phyloP scores from a whole-genome alignment of 106 monocot genomes.

The Allium fistulosum region DNA sequence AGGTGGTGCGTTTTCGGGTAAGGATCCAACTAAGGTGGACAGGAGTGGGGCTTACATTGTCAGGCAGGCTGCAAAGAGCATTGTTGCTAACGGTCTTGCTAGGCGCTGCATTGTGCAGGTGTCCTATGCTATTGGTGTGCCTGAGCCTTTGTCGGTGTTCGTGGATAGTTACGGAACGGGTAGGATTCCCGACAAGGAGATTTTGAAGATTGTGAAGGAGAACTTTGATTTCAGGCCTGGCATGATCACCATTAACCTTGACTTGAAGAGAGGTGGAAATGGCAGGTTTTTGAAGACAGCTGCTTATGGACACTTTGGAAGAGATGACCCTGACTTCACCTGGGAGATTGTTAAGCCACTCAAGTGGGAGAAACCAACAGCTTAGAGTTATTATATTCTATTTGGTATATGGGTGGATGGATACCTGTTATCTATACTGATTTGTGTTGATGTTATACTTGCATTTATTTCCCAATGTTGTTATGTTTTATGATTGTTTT shows the following conservation, averaged over 20 bases:
- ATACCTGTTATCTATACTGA: too few species aligned
- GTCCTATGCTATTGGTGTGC: slow-evolving; percentile 52
- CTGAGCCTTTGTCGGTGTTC: slow-evolving; percentile 52
- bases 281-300: slow-evolving; percentile 44
- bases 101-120: slow-evolving; percentile 57
- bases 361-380: slow-evolving; percentile 10
- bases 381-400: slow-evolving; percentile 1
- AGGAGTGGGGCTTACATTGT: slow-evolving; percentile 50
- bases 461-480: too few species aligned
- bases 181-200: slow-evolving; percentile 51
- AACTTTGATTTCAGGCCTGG: slow-evolving; percentile 56
- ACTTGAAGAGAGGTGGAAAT: slow-evolving; percentile 52
- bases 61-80: slow-evolving; percentile 52
- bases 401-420: too few species aligned
- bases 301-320: slow-evolving; percentile 51
- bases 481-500: too few species aligned
- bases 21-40: slow-evolving; percentile 57
- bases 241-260: slow-evolving; percentile 59
- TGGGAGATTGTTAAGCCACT: slow-evolving; percentile 20
- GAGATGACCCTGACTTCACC: slow-evolving; percentile 35
- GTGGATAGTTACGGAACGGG: slow-evolving; percentile 56
- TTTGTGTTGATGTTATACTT: too few species aligned
- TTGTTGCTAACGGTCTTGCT: slow-evolving; percentile 46
- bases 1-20: slow-evolving; percentile 54
- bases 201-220: slow-evolving; percentile 43